Base-by-base conservation (phyloP, 2,329 filamentous ascomycete species). In the Arthrocladium fulminans region DNA sequence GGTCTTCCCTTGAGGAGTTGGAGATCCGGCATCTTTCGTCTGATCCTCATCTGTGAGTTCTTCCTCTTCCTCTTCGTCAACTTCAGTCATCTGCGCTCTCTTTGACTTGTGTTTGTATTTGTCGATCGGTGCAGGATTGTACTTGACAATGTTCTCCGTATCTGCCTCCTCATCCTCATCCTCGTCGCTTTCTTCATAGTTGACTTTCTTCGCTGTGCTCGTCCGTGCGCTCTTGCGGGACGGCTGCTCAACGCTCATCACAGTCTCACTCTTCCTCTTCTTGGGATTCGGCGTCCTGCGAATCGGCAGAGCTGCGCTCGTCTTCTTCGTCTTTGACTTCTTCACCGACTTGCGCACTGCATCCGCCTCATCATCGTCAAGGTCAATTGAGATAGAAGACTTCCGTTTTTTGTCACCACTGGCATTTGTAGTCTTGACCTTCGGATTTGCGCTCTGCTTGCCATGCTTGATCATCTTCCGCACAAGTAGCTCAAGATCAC, bases 401-500 rank as follows among this genome's bases (percentile, higher is more conserved):
- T 73, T 73, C 34, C 70, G 61, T 59, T 73, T 71, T 57, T 66
- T 67, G 35, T 55, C 34, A 37, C 41, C 19, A 10, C 43, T 41
- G 37, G 43, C 30, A 47, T 50, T 56, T 15, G 58, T 54, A 17
- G 57, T 54, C 17, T 58, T 46, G 3, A 51, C 54, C n/a, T 56
- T 51, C 1, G 59, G 10, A 3, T 19, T 19, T 23, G 6, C 19
- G 17, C 45, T 52, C 29, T 57, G 60, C 38, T 62, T 60, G 54
- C 62, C 79, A 24, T 70, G 72, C 72, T 83, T 88, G 64, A 94
- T 69, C 13, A 69, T 71, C 34, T 65, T 81, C 59, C 82, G 81
- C 51, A 96, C 86, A 39, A 88, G 65, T 17, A 81, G 79, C 56
- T 96, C 89, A 23, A 97, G 72, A 47, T 78, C 75, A 51, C 89